Base-by-base conservation (phyloP, 1,139 yeast genomes). In the Cylindricascospora bacillispora region DNA sequence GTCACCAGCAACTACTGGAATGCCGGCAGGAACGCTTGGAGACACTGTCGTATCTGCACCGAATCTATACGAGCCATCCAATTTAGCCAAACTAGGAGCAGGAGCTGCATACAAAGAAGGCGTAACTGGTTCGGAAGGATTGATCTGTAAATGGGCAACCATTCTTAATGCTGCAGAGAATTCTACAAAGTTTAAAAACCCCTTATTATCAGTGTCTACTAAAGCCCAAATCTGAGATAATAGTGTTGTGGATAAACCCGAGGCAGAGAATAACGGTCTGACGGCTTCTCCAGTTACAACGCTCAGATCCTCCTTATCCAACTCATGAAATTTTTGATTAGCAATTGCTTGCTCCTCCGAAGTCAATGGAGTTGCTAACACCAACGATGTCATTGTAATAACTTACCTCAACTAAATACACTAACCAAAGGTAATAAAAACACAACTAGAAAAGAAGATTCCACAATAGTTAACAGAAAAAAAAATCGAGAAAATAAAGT, bases 221-320 rank as follows among this genome's bases (percentile, higher is more conserved):
- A 80, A 54, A 53, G 82, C 92, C 98, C 98, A 92, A 37, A 92
- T 77, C 54, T 85, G 93, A 4, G 95, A 95, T 30, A 89, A 62
- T 22, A 71, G 61, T 13, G 73, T 65, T 3, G 93, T 78, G 5
- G 93, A 76, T 32, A 89, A 65, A 1, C 93, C 93, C 2, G 93
- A 77, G 37, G 80, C 79, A 46, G 86, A 93, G 43, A 92, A 75
- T 4, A 93, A 65, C 6, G 81, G 65, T 41, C 93, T 70, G n/a
- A 95, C 86, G 31, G 77, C 73, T 26, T 80, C 93, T 19, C 98
- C 98, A 6, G 95, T 81, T 35, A 89, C 79, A 26, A 79, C 65
- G 3, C 95, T 95, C 27, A 79, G 60, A 27, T 69, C 67, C 43
- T 81, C 93, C 2, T 77, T 70, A 54, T 89, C 98, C 44, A 89